A percentile compares a stretch with the other conserved stretches of the same genome.
Conservation (phyloP, 768 basidiomycete species). For the Termitomyces sp. region DNA sequence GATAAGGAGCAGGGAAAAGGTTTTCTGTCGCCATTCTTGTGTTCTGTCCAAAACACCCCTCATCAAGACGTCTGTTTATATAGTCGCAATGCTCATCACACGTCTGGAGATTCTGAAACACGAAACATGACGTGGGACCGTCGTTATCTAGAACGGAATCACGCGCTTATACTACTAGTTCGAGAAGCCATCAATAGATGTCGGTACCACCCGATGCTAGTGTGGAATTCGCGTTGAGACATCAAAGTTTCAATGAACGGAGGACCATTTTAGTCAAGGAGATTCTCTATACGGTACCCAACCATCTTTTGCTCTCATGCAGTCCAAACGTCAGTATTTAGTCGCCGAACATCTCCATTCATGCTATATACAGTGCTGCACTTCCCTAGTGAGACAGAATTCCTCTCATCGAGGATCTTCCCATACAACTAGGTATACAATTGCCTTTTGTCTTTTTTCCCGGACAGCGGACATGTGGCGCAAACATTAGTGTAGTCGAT, state of each 20-base stretch:
- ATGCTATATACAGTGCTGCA: neutral
- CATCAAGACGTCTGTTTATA: neutral
- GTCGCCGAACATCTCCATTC: neutral
- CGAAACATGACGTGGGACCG: no score
- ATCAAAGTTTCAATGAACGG: no score
- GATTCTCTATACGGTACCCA: neutral
- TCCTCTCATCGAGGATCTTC: neutral
- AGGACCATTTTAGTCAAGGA: no score
- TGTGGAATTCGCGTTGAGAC: neutral
- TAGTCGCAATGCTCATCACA: neutral
- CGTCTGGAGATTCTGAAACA: neutral
- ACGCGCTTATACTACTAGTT: no score
- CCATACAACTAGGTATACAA: neutral
- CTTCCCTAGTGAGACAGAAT: neutral
- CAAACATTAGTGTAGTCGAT: neutral
- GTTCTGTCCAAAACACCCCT: neutral
- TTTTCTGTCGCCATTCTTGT: neutral
- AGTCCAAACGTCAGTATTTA: neutral
- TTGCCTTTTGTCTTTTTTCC: neutral
- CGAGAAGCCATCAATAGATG: no score
- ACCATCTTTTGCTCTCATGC: neutral
- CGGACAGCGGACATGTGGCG: neutral
- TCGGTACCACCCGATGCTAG: no score
- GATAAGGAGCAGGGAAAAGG: no score
- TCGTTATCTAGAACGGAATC: no score